phyloP scores from a whole-genome alignment of 176 grass and related monocot genomes.

The Lolium rigidum region DNA sequence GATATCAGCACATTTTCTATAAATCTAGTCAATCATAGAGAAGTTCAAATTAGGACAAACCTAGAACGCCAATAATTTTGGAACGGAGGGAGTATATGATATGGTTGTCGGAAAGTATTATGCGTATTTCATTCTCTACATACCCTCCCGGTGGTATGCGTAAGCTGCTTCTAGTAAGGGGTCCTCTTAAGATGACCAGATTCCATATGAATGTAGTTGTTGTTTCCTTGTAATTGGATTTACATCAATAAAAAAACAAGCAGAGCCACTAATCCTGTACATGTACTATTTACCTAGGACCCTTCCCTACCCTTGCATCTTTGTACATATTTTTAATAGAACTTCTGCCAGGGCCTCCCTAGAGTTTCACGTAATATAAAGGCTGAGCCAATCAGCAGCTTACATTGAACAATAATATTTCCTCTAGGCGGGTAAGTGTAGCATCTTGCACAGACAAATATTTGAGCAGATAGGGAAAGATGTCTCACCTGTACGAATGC shows the following conservation, averaged over 20 bases:
- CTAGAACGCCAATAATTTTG: no score
- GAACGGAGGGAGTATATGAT: not conserved
- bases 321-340: not conserved
- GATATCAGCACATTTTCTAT: no score
- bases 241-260: not conserved
- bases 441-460: not conserved
- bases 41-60: no score
- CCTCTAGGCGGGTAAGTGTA: constrained; percentile 6
- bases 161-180: not conserved
- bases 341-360: not conserved
- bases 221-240: not conserved
- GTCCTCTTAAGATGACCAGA: not conserved
- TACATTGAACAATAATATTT: not conserved
- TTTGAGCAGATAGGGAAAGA: constrained; percentile 13
- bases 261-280: not conserved
- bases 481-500: constrained; percentile 39
- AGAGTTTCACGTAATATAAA: not conserved
- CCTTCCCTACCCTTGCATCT: not conserved
- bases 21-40: no score
- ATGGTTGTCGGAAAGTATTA: constrained; percentile 1
- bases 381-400: not conserved
- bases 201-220: not conserved
- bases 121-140: not conserved
- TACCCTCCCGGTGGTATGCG: not conserved
- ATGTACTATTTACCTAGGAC: not conserved